These are phyloP conservation scores for Ustilago nuda DNA, from an alignment of 1,284 basidiomycete genomes.

Conservation along the genomic window DNA sequence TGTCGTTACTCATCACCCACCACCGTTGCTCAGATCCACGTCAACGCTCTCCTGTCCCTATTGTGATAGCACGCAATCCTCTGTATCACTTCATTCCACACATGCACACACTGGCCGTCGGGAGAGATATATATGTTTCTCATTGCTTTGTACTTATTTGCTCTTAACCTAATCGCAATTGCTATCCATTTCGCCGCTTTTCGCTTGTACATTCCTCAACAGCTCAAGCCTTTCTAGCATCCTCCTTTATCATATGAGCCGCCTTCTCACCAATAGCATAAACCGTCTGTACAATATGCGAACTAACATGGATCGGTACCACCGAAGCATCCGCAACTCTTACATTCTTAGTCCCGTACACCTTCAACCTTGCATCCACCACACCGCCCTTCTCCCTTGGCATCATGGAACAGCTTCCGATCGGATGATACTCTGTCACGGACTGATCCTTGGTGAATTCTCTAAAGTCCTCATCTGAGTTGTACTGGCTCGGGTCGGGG, in stretches of 20 bases:
- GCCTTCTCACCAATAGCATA: slow-evolving; percentile 55
- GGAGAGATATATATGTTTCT: too few relatives aligned
- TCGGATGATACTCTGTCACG: slow-evolving; percentile 70
- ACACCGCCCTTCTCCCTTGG: slow-evolving; percentile 77
- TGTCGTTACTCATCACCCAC: too few relatives aligned
- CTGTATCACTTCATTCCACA: not conserved
- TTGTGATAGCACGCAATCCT: not conserved
- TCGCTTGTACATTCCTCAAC: too few relatives aligned
- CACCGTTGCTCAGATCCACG: too few relatives aligned
- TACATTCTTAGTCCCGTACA: slow-evolving; percentile 78
- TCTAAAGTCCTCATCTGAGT: slow-evolving; percentile 34
- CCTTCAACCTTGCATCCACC: slow-evolving; percentile 75
- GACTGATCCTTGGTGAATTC: slow-evolving; percentile 52
- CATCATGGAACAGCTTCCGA: slow-evolving; percentile 77
- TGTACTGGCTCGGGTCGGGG: slow-evolving; percentile 46
- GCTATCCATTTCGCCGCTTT: too few relatives aligned
- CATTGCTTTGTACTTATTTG: too few relatives aligned
- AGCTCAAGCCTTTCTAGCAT: slow-evolving; percentile 15
- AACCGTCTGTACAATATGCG: slow-evolving; percentile 49
- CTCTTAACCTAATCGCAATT: too few relatives aligned
- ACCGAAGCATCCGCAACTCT: slow-evolving; percentile 69
- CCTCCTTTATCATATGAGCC: slow-evolving; percentile 47
- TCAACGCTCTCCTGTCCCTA: too few relatives aligned
- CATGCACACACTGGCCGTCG: too few relatives aligned
- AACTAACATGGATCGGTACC: slow-evolving; percentile 50